A percentile compares a stretch with the other conserved stretches of the same genome.
These are phyloP conservation scores for Coemansia sp. DNA, from an alignment of 371 early-diverging fungal species.

Conservation along the genomic window DNA sequence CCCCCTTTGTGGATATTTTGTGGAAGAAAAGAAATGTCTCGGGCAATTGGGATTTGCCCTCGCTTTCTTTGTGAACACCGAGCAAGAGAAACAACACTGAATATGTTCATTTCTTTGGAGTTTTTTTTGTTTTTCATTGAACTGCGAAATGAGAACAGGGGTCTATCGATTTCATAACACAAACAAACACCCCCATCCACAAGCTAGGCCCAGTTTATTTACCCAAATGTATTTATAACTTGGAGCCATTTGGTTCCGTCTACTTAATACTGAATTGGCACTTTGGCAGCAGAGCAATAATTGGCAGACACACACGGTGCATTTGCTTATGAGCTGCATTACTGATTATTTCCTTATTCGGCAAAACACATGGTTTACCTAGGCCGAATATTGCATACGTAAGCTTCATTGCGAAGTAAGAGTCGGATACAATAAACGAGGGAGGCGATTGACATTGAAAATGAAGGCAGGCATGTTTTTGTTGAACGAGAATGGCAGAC, in stretches of 20 bases:
- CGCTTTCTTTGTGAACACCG: background rate
- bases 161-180: background rate
- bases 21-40: background rate
- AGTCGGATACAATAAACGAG: too few species aligned
- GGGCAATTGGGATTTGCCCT: constrained; percentile 2
- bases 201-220: background rate
- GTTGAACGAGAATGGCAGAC: background rate
- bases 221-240: background rate
- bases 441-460: background rate
- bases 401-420: too few species aligned
- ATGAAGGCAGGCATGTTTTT: too few species aligned
- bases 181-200: background rate
- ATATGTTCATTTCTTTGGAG: background rate
- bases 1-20: constrained; percentile 1
- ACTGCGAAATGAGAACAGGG: background rate
- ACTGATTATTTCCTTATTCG: too few species aligned
- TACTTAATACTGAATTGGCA: background rate
- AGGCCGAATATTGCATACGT: too few species aligned
- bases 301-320: too few species aligned
- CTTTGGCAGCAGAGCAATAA: too few species aligned
- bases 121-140: background rate
- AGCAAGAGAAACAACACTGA: background rate
- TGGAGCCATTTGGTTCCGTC: background rate
- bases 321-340: too few species aligned
- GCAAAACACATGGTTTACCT: too few species aligned